These are phyloP conservation scores for Wallacemonas rigidus DNA, from an alignment of 208 protist species.

Conservation along the genomic window DNA sequence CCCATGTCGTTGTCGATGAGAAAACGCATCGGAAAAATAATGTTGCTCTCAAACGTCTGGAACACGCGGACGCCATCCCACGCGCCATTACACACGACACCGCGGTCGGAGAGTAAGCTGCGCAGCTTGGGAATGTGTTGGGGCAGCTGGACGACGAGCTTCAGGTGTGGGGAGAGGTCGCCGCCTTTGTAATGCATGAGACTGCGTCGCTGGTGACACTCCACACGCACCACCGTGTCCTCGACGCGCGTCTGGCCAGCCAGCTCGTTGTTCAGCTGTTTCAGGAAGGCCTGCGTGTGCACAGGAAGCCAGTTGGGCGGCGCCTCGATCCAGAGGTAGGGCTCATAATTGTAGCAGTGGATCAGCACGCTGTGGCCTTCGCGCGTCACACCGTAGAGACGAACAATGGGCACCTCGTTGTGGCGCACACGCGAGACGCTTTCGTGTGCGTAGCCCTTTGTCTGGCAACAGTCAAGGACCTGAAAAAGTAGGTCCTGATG, in stretches of 20 bases:
- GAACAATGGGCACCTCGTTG: conserved; percentile 85
- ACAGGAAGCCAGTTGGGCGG: conserved; percentile 77
- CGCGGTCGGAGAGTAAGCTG: conserved; percentile 71
- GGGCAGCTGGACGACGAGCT: conserved; percentile 88
- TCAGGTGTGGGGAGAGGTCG: conserved; percentile 62
- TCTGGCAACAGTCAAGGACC: conserved; percentile 87
- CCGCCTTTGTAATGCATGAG: conserved; percentile 83
- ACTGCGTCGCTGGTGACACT: conserved; percentile 70
- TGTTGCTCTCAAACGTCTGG: conserved; percentile 98
- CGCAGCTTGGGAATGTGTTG: conserved; percentile 91
- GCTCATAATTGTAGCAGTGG: conserved; percentile 96
- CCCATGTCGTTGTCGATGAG: conserved; percentile 98
- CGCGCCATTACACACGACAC: conserved; percentile 61
- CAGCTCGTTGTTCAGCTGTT: conserved; percentile 78
- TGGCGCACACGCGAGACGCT: conserved; percentile 71
- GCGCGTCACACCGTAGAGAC: conserved; percentile 93
- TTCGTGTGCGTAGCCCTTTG: conserved; percentile 65
- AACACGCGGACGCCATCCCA: conserved; percentile 88
- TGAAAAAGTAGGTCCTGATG: conserved; percentile 77
- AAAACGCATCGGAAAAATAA: conserved; percentile 98
- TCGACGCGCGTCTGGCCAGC: conserved; percentile 53
- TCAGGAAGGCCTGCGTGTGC: conserved; percentile 67
- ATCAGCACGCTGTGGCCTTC: conserved; percentile 91
- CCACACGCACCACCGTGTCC: conserved; percentile 81
- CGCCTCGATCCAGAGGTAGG: conserved; percentile 95